phyloP scores from a whole-genome alignment of 2,329 filamentous ascomycete genomes.

The Phyllosticta capitalensis region DNA sequence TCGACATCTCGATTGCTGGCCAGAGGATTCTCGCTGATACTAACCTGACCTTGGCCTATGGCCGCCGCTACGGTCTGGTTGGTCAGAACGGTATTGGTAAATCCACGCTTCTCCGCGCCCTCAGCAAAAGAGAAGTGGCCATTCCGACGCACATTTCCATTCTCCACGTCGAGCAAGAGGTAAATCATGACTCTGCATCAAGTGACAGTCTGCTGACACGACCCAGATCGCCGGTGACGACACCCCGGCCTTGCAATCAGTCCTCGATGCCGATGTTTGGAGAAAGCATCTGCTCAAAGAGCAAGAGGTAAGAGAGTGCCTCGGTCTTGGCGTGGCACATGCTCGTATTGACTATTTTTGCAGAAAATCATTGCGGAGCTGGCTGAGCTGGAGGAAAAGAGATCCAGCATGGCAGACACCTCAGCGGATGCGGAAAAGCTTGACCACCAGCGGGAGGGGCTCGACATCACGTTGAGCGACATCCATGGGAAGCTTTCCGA shows the following conservation, averaged over 20 bases:
- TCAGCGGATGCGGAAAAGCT: constrained; percentile 78
- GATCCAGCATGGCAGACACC: constrained; percentile 77
- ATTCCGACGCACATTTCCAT: constrained; percentile 98
- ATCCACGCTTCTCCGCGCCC: constrained; percentile 79
- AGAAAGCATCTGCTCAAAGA: constrained; percentile 87
- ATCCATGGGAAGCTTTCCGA: constrained; percentile 86
- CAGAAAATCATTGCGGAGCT: constrained; percentile 70
- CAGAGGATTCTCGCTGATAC: constrained; percentile 85
- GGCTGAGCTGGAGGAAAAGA: constrained; percentile 64
- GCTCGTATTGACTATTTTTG: constrained; percentile 10
- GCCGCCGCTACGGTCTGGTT: constrained; percentile 89
- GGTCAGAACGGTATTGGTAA: constrained; percentile 95
- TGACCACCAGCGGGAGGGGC: constrained; percentile 78
- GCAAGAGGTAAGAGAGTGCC: constrained; percentile 55
- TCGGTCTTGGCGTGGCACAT: background rate
- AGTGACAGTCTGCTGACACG: background rate
- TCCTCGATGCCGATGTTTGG: constrained; percentile 96
- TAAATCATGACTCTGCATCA: constrained; percentile 30
- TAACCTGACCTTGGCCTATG: constrained; percentile 79
- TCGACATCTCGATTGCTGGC: constrained; percentile 88
- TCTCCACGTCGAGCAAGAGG: constrained; percentile 97
- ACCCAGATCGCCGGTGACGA: constrained; percentile 82
- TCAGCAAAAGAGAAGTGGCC: constrained; percentile 85
- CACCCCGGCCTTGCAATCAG: constrained; percentile 86
- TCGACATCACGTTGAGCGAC: constrained; percentile 84